Evolutionary conservation across 129 eudicot genomes (phyloP).

Genomic region (Apium graveolens): DNA sequence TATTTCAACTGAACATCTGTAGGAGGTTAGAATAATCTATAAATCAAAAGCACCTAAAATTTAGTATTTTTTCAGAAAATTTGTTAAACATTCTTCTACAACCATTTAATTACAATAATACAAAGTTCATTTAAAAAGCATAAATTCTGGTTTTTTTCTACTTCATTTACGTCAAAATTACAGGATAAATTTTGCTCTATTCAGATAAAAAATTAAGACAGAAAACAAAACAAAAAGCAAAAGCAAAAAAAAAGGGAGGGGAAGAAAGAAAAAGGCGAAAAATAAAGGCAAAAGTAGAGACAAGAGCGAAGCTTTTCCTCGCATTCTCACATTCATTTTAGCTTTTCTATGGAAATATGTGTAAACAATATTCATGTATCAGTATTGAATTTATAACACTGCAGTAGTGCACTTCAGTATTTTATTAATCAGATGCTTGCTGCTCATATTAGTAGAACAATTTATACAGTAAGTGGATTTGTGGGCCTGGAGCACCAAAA

Average conservation of each 20-base stretch:
- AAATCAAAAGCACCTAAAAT: too few relatives aligned
- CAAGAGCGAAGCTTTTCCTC: conserved; percentile 10
- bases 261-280: background rate
- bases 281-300: conserved; percentile 2
- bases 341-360: background rate
- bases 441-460: background rate
- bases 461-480: background rate
- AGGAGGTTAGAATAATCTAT: too few relatives aligned
- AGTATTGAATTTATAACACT: background rate
- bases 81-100: too few relatives aligned
- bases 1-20: too few relatives aligned
- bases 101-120: too few relatives aligned
- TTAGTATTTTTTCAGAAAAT: too few relatives aligned
- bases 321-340: background rate
- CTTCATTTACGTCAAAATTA: too few relatives aligned
- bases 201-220: too few relatives aligned
- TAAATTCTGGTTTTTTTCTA: too few relatives aligned
- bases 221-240: background rate
- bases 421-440: background rate
- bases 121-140: too few relatives aligned
- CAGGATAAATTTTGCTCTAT: too few relatives aligned
- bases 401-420: background rate
- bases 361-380: background rate
- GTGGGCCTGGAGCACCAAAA: conserved; percentile 9
- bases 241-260: background rate